These are phyloP conservation scores for Raphanus hybrid DNA, from an alignment of 441 rosid genomes.

Conservation along the genomic window DNA sequence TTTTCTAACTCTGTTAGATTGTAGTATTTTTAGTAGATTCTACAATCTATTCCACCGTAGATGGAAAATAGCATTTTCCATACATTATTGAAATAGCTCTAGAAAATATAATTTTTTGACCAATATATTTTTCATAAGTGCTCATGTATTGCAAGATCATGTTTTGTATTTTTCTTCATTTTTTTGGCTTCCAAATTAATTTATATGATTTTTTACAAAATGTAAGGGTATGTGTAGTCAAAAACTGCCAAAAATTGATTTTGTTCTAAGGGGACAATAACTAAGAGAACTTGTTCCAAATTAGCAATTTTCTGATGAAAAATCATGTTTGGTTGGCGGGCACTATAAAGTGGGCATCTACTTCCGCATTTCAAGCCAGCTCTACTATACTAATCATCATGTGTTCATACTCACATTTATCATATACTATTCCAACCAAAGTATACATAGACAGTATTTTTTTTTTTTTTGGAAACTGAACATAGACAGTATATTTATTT, in stretches of 20 bases:
- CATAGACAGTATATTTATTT: background rate
- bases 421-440: background rate
- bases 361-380: constrained; percentile 42
- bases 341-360: constrained; percentile 44
- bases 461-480: background rate
- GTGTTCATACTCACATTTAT: constrained; percentile 31
- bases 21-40: no score
- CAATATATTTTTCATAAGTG: background rate
- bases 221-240: background rate
- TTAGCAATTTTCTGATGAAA: background rate
- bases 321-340: constrained; percentile 43
- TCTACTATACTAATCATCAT: constrained; percentile 36
- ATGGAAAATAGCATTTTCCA: no score
- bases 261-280: background rate
- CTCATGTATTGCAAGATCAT: background rate
- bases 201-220: background rate
- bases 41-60: no score
- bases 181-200: background rate
- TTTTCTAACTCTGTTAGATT: no score
- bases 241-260: background rate
- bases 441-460: background rate
- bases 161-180: background rate
- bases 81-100: background rate
- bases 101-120: background rate
- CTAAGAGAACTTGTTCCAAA: background rate